Evolutionary conservation across 1,284 basidiomycete species (phyloP), one percentile per base, ranked within the genome.

Genomic region (Cerrena zonata): DNA sequence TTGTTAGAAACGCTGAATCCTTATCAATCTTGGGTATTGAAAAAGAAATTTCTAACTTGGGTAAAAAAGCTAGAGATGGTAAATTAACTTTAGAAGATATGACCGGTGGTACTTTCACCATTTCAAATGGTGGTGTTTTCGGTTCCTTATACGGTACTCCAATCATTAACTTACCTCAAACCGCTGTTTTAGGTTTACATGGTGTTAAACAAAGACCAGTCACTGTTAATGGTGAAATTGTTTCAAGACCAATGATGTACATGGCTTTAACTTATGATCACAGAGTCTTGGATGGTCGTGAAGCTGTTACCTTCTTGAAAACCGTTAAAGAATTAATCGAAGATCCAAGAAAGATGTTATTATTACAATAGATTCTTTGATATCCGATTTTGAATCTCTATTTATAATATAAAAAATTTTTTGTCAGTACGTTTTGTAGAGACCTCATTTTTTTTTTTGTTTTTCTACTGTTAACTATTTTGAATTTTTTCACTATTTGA

Each of bases 101-200:
- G 95, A 79, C 91, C 39, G 96, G 95, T 50, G 94, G 95, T 48
- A 88, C 91, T 21, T 98, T 99, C 79, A 99, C 95, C 62, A 98
- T 99, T 70, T 98, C 95, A 49, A 99, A 99, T 69, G 96, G 96
- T 46, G 96, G 95, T 63, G 95, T 99, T 65, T 99, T 99, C 64
- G 95, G 95, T 50, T 96, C 93, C 49, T 76, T 98, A 45, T 97
- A 89, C 66, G 95, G 95, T 47, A 99, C 95, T 34, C 95, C 95
- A 46, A 94, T 94, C 69, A 94, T 99, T 74, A 99, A 98, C 78
- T 75, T 95, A 51, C 95, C 95, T 19, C 95, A 98, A 69, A 76
- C 92, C 39, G 95, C 94, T 52, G 94, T 98, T 19, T 80, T 98
- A 82, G 87, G 91, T 55, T 98, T 98, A 93, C 95, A 99, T 74